Evolutionary conservation across 306 rosid genomes (phyloP).

Genomic region (Pterocarpus macrocarpus): DNA sequence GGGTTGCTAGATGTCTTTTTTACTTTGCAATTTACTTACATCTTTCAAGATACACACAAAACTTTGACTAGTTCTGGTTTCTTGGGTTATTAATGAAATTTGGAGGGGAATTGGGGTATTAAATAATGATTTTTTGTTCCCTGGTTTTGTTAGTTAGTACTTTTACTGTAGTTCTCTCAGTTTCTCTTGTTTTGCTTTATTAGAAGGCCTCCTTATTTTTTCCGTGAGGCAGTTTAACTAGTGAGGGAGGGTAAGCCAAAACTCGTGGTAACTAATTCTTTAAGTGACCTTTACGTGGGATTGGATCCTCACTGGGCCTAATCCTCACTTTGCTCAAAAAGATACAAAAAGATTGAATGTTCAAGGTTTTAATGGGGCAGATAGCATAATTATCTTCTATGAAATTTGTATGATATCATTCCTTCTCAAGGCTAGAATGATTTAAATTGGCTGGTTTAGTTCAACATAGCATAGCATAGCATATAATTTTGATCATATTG

Average conservation of each 20-base stretch:
- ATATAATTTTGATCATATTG: background rate
- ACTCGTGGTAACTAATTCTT: background rate
- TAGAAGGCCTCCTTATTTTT: background rate
- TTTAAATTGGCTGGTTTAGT: background rate
- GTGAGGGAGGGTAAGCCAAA: background rate
- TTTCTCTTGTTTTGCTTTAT: background rate
- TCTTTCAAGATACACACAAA: background rate
- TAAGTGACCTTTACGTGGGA: background rate
- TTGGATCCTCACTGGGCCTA: constrained; percentile 31
- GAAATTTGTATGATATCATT: background rate
- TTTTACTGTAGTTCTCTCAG: background rate
- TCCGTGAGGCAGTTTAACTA: constrained; percentile 1
- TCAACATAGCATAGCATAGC: constrained; percentile 2
- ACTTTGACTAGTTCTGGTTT: background rate
- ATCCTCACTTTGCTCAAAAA: background rate
- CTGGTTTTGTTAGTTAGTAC: background rate
- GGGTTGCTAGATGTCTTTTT: background rate
- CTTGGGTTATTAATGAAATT: background rate
- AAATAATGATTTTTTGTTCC: background rate
- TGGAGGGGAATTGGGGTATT: background rate
- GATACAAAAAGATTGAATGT: background rate
- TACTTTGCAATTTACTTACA: background rate
- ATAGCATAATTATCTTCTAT: background rate
- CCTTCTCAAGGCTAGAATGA: too few species aligned
- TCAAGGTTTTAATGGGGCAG: constrained; percentile 12